Percentiles rank a stretch among this genome's conserved stretches.
phyloP scores from a whole-genome alignment of 768 basidiomycete genomes.

The Naganishia onofrii region DNA sequence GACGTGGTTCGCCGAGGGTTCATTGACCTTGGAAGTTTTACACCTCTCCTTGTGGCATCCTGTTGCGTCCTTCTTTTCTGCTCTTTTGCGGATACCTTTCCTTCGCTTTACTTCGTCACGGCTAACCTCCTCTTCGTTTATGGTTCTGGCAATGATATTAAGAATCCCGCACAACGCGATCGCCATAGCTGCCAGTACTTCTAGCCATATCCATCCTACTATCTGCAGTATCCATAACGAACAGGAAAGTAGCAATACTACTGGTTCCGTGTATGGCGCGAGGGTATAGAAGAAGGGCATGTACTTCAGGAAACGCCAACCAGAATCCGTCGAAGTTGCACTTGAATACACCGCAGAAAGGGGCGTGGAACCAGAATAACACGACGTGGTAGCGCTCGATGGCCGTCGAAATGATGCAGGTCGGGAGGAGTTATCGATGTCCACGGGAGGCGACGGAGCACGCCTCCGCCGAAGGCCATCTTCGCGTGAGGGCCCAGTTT shows the following conservation, averaged over 20 bases:
- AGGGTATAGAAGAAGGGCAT: slow-evolving; percentile 4
- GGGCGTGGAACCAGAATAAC: not conserved
- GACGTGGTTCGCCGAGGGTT: not conserved
- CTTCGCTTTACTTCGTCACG: not conserved
- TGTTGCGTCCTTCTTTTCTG: not conserved
- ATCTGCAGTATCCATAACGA: slow-evolving; percentile 16
- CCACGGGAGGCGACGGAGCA: not conserved
- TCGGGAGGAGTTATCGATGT: not conserved
- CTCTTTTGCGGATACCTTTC: not conserved
- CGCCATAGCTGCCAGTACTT: slow-evolving; percentile 16
- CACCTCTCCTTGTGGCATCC: not conserved
- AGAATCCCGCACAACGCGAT: slow-evolving; percentile 12
- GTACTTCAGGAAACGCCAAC: slow-evolving; percentile 12
- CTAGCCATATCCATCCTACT: slow-evolving; percentile 26
- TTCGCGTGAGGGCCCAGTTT: not conserved
- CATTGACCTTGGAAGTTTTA: not conserved
- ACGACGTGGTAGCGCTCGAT: not conserved
- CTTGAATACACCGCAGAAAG: not conserved
- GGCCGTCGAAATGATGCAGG: slow-evolving; percentile 20
- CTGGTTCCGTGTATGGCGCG: not conserved
- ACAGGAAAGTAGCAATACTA: slow-evolving; percentile 15
- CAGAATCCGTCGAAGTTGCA: not conserved
- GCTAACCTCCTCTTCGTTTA: not conserved
- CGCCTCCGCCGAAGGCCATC: slow-evolving; percentile 4
- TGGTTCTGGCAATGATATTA: slow-evolving; percentile 9